These are phyloP conservation scores for Aspergillus kassunensis DNA, from an alignment of 495 filamentous ascomycete genomes.

Conservation along the genomic window DNA sequence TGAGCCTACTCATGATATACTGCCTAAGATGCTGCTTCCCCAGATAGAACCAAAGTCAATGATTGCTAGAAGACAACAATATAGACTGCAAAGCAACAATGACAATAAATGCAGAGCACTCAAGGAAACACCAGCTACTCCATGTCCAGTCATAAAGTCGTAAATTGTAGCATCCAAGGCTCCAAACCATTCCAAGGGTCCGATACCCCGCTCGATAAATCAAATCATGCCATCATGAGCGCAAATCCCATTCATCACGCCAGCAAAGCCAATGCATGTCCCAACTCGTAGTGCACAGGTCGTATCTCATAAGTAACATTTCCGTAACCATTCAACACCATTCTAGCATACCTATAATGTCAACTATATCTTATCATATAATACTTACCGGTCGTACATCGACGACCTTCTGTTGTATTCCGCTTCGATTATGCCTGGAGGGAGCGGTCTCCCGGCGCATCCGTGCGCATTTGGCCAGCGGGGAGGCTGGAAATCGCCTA, in stretches of 20 bases:
- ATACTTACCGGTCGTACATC: constrained; percentile 16
- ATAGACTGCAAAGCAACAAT: neutral
- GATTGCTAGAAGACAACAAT: neutral
- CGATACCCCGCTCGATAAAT: neutral
- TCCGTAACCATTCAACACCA: neutral
- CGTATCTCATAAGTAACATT: neutral
- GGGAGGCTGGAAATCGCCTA: constrained; percentile 4
- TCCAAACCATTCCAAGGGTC: neutral
- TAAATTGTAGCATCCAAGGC: neutral
- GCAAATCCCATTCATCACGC: neutral
- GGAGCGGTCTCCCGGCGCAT: neutral
- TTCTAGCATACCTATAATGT: neutral
- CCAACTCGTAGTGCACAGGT: neutral
- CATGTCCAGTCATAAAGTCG: neutral
- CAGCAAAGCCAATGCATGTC: neutral
- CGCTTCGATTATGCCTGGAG: constrained; percentile 9
- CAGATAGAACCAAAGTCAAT: no score
- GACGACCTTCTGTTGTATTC: constrained; percentile 12
- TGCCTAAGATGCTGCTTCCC: no score
- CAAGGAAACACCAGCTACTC: neutral
- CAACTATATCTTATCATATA: neutral
- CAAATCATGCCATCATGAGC: neutral
- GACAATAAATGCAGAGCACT: neutral
- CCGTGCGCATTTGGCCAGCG: constrained; percentile 3
- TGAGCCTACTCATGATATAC: no score